Conservation (phyloP, 2,329 filamentous ascomycete genomes). For the Verticillium nonalfalfae region DNA sequence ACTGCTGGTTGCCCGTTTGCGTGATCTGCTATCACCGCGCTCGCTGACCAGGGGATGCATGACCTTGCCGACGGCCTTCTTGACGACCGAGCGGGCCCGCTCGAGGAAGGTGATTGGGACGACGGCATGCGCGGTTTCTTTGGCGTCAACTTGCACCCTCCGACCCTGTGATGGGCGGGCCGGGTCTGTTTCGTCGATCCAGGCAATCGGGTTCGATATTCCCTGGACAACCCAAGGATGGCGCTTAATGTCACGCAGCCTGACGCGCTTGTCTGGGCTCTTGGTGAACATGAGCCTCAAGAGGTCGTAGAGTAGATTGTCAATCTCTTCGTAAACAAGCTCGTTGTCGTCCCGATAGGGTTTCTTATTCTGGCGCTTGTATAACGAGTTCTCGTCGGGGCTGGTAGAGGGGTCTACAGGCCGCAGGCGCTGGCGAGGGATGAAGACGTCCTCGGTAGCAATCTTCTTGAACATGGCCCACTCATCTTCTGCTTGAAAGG, state of each 20-base stretch:
- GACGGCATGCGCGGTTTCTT: slow-evolving; percentile 84
- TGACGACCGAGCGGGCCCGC: slow-evolving; percentile 72
- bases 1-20: slow-evolving; percentile 54
- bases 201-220: slow-evolving; percentile 65
- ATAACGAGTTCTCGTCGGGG: slow-evolving; percentile 46
- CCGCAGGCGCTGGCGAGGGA: slow-evolving; percentile 74
- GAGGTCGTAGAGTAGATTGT: slow-evolving; percentile 73
- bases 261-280: slow-evolving; percentile 83
- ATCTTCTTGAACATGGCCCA: slow-evolving; percentile 90
- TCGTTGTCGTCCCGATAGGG: slow-evolving; percentile 73
- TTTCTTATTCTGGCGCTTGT: slow-evolving; percentile 51
- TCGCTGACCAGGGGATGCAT: slow-evolving; percentile 52
- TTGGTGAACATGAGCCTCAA: slow-evolving; percentile 76
- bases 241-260: slow-evolving; percentile 84
- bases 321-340: slow-evolving; percentile 78
- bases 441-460: slow-evolving; percentile 85
- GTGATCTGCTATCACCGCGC: slow-evolving; percentile 45
- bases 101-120: slow-evolving; percentile 84
- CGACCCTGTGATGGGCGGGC: slow-evolving; percentile 69
- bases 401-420: slow-evolving; percentile 60
- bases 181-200: slow-evolving; percentile 94
- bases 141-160: slow-evolving; percentile 86
- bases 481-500: slow-evolving; percentile 87
- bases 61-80: slow-evolving; percentile 59
- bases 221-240: slow-evolving; percentile 86